Base-by-base conservation (phyloP, 345 rosid species). In the Balakata baccata region DNA sequence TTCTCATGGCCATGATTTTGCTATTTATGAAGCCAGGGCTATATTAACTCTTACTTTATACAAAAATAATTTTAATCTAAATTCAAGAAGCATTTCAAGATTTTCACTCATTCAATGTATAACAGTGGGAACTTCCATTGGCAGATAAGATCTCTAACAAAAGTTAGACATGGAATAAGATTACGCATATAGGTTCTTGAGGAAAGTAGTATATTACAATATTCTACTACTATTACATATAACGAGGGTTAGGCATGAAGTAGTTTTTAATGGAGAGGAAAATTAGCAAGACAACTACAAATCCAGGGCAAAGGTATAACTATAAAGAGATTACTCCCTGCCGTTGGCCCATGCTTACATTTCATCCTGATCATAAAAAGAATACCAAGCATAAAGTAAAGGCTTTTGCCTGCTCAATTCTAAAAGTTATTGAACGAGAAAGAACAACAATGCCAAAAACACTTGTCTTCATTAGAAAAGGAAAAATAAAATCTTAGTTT, bases 341-440 rank as follows among this genome's bases (percentile, higher is more conserved):
- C 90, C 86, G 78, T 75, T 64, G 47, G 73, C 79, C 85, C 77
- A 0, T 53, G 34, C 69, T 65, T 77, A 80, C 83, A 80, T 82
- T 80, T 82, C 80, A 78, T 85, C 77, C 81, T 60, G 70, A 79
- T 71, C 88, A 84, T 65, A 78, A 76, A n/a, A n/a, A n/a, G n/a
- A n/a, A n/a, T n/a, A n/a, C n/a, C n/a, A n/a, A n/a, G n/a, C n/a
- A n/a, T n/a, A n/a, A n/a, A n/a, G n/a, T n/a, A n/a, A n/a, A n/a
- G n/a, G n/a, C n/a, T n/a, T n/a, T n/a, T n/a, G n/a, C n/a, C n/a
- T n/a, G n/a, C n/a, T n/a, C n/a, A n/a, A n/a, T n/a, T n/a, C n/a
- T n/a, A n/a, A n/a, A n/a, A n/a, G n/a, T n/a, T n/a, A n/a, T n/a
- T n/a, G n/a, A n/a, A n/a, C 53, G 78, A 72, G 68, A 71, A 73